phyloP scores from a whole-genome alignment of 768 basidiomycete species.

The Boletus subcaerulescens region DNA sequence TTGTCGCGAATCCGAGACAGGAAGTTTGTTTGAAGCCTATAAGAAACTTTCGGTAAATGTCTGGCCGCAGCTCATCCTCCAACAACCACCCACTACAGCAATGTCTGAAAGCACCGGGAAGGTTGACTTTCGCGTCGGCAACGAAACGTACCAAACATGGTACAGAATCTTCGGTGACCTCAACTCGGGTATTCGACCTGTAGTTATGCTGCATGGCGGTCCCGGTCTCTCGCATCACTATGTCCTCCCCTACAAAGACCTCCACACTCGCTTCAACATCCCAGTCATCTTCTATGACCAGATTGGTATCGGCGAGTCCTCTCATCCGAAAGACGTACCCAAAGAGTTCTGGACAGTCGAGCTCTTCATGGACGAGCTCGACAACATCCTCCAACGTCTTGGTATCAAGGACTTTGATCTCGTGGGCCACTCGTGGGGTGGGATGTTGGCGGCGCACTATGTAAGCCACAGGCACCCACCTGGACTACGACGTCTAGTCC shows the following conservation, averaged over 20 bases:
- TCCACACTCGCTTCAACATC: constrained; percentile 29
- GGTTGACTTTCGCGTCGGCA: constrained; percentile 17
- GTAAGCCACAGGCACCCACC: constrained; percentile 37
- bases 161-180: constrained; percentile 45
- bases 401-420: constrained; percentile 44
- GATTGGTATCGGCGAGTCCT: constrained; percentile 45
- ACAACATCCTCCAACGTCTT: constrained; percentile 44
- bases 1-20: neutral
- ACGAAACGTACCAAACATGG: constrained; percentile 39
- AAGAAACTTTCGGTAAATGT: neutral
- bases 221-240: constrained; percentile 40
- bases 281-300: constrained; percentile 53
- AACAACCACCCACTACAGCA: neutral
- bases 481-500: constrained; percentile 36
- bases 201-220: constrained; percentile 48
- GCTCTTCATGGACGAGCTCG: constrained; percentile 54
- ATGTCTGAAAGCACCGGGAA: constrained; percentile 26
- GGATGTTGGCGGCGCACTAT: constrained; percentile 46
- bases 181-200: constrained; percentile 28
- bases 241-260: constrained; percentile 37
- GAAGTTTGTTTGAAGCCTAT: neutral
- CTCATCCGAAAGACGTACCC: constrained; percentile 32
- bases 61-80: neutral
- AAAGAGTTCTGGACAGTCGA: constrained; percentile 43
- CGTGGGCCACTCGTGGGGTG: constrained; percentile 59